Evolutionary conservation across 305 asterid genomes (phyloP), one percentile per base, ranked within the genome.

Genomic region (Rubia tinctorum): DNA sequence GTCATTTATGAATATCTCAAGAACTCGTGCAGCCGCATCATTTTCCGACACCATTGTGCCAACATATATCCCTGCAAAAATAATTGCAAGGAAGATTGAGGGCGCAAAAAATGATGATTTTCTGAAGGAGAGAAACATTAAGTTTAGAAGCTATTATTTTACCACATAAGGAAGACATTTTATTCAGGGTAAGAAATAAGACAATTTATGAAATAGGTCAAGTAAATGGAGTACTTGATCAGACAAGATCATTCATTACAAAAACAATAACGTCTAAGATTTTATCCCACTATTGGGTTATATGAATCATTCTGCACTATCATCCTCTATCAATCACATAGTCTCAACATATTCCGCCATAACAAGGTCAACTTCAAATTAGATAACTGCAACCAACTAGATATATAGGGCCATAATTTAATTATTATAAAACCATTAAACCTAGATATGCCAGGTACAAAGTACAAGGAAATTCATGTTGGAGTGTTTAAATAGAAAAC

Each of bases 51-150:
- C 34, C 34, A 30, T 30, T 30, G 34, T 30, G 34, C 34, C 34
- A 30, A 30, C 34, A 30, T 30, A 30, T 2, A 30, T 30, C 34
- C 2, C 34, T 30, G 2, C 1, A 30, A 30, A 30, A 30, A 30
- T 30, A 2, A 30, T 30, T 30, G 34, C 34, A 0, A 30, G 34
- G 34, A 30, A 30, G 34, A 30, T 30, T 30, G 34, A 30, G 3
- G 34, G 34, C 1, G 34, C 34, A 27, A 2, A 27, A 27, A 27
- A 27, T 0, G 34, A 30, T 2, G 34, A 30, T 30, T 30, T 30
- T 88, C 98, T 93, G 90, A 78, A 66, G 76, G 49, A 80, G 37
- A 75, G 53, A 69, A 45, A 15, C 71, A 58, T 53, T 37, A 39
- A 66, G 73, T 66, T 80, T 39, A 76, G 59, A 65, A 67, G 72